Percentiles rank a stretch among this genome's conserved stretches.
Conservation (phyloP, 164 flowering plant species). For the Buxus sempervirens region DNA sequence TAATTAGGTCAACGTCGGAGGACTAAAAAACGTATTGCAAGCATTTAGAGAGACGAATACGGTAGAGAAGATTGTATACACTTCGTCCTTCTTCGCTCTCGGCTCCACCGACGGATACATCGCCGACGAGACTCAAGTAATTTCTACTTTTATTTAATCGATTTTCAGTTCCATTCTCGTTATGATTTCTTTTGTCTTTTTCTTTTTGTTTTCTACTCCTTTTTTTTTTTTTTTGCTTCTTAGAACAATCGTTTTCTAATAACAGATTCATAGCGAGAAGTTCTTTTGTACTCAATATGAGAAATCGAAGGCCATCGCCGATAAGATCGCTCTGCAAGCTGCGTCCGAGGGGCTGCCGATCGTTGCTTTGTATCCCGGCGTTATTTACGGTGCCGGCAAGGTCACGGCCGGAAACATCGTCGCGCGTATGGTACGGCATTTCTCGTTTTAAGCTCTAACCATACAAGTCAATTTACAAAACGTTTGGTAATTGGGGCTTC, state of each 20-base stretch:
- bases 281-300: constrained; percentile 89
- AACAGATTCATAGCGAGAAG: constrained; percentile 66
- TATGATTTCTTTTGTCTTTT: background rate
- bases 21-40: constrained; percentile 68
- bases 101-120: constrained; percentile 79
- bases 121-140: constrained; percentile 79
- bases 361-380: constrained; percentile 76
- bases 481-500: too few species aligned
- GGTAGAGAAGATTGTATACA: constrained; percentile 70
- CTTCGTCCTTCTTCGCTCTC: constrained; percentile 91
- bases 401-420: constrained; percentile 75
- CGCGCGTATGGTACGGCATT: constrained; percentile 50
- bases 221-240: background rate
- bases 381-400: constrained; percentile 87
- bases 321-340: constrained; percentile 79
- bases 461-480: background rate
- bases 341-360: constrained; percentile 79
- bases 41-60: constrained; percentile 60
- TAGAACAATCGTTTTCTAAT: background rate
- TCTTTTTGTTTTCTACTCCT: background rate
- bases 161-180: background rate
- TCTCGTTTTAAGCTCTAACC: background rate
- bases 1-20: constrained; percentile 77
- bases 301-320: constrained; percentile 78
- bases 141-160: background rate